phyloP scores from a whole-genome alignment of 805 yeast genomes.

The Starmerella apis region DNA sequence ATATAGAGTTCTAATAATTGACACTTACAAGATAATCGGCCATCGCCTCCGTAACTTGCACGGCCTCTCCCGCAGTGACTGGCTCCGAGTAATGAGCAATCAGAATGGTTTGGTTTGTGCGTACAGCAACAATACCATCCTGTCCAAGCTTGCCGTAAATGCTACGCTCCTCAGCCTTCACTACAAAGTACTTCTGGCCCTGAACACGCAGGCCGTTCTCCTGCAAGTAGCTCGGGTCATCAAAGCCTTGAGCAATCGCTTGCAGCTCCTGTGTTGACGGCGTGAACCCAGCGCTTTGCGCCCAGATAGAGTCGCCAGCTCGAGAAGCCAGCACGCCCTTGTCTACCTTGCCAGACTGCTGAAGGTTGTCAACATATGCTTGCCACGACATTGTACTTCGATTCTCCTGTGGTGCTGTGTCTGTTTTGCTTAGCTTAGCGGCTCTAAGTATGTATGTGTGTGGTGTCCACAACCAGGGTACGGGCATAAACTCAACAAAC shows the following conservation, averaged over 20 bases:
- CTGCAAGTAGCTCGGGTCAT: constrained; percentile 68
- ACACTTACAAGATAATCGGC: constrained; percentile 89
- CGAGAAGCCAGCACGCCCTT: constrained; percentile 87
- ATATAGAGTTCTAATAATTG: constrained; percentile 44
- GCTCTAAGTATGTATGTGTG: not conserved
- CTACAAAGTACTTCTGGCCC: constrained; percentile 75
- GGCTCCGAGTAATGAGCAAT: constrained; percentile 82
- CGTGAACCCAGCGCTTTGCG: constrained; percentile 57
- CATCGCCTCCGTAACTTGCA: constrained; percentile 85
- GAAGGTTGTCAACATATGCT: constrained; percentile 93
- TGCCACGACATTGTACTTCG: constrained; percentile 28
- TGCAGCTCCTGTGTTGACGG: constrained; percentile 61
- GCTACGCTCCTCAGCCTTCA: constrained; percentile 84
- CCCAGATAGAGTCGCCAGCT: constrained; percentile 95
- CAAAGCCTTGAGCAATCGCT: constrained; percentile 68
- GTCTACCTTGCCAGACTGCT: constrained; percentile 79
- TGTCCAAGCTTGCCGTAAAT: constrained; percentile 86
- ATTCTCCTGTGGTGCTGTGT: not conserved
- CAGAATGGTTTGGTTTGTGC: constrained; percentile 86
- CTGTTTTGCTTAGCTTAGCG: not conserved
- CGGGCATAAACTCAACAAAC: not conserved
- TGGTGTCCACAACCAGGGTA: not conserved
- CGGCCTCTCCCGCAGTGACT: constrained; percentile 89
- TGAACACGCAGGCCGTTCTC: constrained; percentile 76
- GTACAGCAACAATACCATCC: constrained; percentile 79